phyloP scores from a whole-genome alignment of 2,329 filamentous ascomycete genomes.

The Fusarium denticulatum region DNA sequence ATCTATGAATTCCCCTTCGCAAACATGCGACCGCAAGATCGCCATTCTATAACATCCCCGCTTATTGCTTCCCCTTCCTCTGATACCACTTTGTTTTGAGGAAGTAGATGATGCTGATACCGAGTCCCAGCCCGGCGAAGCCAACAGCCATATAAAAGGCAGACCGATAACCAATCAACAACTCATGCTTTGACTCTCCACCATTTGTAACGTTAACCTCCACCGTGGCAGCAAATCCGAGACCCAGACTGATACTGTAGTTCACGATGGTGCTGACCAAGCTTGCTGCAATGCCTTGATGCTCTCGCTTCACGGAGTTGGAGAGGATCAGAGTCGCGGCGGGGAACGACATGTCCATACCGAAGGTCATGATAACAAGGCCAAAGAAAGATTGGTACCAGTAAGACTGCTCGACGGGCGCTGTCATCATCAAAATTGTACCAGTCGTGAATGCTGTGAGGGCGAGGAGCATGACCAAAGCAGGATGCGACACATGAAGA shows the following conservation, averaged over 20 bases:
- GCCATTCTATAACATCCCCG: accelerated
- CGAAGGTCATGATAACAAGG: slow-evolving; percentile 67
- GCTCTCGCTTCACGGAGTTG: slow-evolving; percentile 57
- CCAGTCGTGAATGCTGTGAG: slow-evolving; percentile 57
- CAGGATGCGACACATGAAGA: slow-evolving; percentile 47
- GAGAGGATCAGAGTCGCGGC: slow-evolving; percentile 69
- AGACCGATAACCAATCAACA: slow-evolving; percentile 20
- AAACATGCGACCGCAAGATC: too few relatives aligned
- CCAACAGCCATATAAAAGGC: slow-evolving; percentile 30
- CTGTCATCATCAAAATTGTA: slow-evolving; percentile 55
- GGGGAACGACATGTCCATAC: slow-evolving; percentile 73
- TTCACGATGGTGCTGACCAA: slow-evolving; percentile 74
- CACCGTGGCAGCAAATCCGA: slow-evolving; percentile 73
- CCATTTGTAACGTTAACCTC: slow-evolving; percentile 55
- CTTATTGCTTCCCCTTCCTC: not conserved
- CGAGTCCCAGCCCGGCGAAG: slow-evolving; percentile 18
- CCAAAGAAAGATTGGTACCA: slow-evolving; percentile 72
- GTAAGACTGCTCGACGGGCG: slow-evolving; percentile 66
- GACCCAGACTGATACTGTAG: slow-evolving; percentile 72
- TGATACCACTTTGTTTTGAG: slow-evolving; percentile 19
- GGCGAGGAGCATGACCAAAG: slow-evolving; percentile 56
- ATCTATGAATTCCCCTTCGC: not conserved
- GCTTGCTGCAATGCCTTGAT: slow-evolving; percentile 60
- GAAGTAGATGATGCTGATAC: slow-evolving; percentile 23
- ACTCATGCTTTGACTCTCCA: slow-evolving; percentile 17